Percentiles rank a stretch among this genome's conserved stretches.
These are phyloP conservation scores for Lactifluus subvellereus DNA, from an alignment of 768 basidiomycete genomes.

Conservation along the genomic window DNA sequence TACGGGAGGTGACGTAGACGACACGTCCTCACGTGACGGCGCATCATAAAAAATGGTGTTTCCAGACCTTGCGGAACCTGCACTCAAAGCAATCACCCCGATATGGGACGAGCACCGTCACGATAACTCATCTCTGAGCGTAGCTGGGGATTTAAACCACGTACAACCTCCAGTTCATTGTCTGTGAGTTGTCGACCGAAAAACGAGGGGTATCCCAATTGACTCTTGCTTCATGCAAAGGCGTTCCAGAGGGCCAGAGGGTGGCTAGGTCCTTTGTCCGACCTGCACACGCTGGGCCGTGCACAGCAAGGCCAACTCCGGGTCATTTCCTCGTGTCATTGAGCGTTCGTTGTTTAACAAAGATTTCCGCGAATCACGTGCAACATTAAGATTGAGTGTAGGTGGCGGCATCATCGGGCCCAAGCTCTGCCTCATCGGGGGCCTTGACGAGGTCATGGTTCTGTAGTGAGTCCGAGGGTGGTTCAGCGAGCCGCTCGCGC, in stretches of 20 bases:
- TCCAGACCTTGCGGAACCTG: conserved; percentile 38
- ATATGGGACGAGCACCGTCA: conserved; percentile 46
- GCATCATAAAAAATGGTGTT: conserved; percentile 63
- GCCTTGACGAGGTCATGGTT: not conserved
- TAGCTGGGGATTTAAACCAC: conserved; percentile 30
- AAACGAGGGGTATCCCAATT: conserved; percentile 12
- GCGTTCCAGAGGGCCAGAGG: conserved; percentile 25
- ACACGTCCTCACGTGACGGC: conserved; percentile 40
- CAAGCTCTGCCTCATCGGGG: conserved; percentile 12
- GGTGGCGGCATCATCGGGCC: conserved; percentile 17
- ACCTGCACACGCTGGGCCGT: conserved; percentile 45
- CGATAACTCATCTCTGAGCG: conserved; percentile 20
- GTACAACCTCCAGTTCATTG: conserved; percentile 27
- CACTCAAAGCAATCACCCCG: conserved; percentile 52
- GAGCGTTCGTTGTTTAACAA: conserved; percentile 32
- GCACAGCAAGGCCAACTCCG: conserved; percentile 41
- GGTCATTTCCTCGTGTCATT: conserved; percentile 25
- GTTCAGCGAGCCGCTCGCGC: conserved; percentile 12
- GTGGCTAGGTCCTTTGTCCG: not conserved
- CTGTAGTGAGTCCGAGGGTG: not conserved
- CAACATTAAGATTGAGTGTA: conserved; percentile 2
- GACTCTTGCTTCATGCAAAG: conserved; percentile 8
- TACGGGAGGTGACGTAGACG: conserved; percentile 36
- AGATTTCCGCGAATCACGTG: conserved; percentile 6
- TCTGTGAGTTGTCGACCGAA: conserved; percentile 13